A percentile compares a stretch with the other conserved stretches of the same genome.
Conservation (phyloP, 1,284 basidiomycete genomes). For the Leccinum ponderosum region DNA sequence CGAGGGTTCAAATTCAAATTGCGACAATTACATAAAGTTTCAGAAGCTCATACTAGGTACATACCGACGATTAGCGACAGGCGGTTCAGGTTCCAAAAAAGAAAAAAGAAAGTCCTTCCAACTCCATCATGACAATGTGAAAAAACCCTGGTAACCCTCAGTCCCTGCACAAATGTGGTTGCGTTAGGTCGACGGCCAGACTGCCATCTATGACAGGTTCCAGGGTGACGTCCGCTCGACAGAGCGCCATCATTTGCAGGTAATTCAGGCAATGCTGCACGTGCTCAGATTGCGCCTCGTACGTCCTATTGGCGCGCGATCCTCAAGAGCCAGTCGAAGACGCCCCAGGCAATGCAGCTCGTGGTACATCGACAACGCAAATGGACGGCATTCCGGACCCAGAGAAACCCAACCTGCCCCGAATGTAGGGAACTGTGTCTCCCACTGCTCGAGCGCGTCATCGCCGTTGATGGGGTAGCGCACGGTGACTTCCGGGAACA, state of each 20-base stretch:
- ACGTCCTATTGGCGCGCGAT: slow-evolving; percentile 17
- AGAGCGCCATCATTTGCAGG: slow-evolving; percentile 35
- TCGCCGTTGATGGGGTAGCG: slow-evolving; percentile 30
- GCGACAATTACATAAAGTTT: not conserved
- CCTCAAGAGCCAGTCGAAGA: slow-evolving; percentile 23
- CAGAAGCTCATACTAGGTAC: no score
- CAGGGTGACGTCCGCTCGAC: slow-evolving; percentile 36
- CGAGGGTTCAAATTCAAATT: not conserved
- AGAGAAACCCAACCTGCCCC: slow-evolving; percentile 28
- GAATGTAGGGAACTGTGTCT: slow-evolving; percentile 22
- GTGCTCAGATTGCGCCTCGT: slow-evolving; percentile 38
- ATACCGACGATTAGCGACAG: not conserved
- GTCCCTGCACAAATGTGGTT: slow-evolving; percentile 47
- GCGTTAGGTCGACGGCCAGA: slow-evolving; percentile 38
- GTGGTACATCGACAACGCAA: slow-evolving; percentile 35
- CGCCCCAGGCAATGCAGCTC: slow-evolving; percentile 35
- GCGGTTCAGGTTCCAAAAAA: not conserved
- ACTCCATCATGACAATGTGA: not conserved
- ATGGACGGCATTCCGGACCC: slow-evolving; percentile 27
- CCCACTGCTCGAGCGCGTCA: slow-evolving; percentile 22
- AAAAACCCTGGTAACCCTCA: slow-evolving; percentile 36
- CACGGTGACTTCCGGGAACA: slow-evolving; percentile 29
- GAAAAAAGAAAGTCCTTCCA: not conserved
- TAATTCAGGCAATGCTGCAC: slow-evolving; percentile 41
- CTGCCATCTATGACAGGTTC: slow-evolving; percentile 36